Evolutionary conservation across 1,284 basidiomycete genomes (phyloP).

Genomic region (Ganoderma multipileum): DNA sequence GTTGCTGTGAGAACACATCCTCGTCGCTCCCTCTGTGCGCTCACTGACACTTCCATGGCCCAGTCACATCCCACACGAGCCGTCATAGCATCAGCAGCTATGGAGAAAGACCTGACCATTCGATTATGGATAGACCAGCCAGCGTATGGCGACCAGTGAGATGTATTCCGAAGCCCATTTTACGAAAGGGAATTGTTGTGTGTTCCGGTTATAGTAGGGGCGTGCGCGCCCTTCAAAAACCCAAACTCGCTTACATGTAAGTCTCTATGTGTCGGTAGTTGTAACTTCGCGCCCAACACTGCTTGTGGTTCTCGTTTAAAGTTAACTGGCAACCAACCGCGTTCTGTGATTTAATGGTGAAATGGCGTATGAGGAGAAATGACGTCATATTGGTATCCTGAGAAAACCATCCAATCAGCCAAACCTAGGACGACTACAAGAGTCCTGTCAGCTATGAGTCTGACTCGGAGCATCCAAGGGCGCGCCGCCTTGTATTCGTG

Average conservation of each 20-base stretch:
- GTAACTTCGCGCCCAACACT: not conserved
- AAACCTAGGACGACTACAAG: too few species aligned
- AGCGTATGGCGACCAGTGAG: not conserved
- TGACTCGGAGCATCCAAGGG: too few species aligned
- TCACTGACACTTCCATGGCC: not conserved
- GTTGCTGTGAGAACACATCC: conserved; percentile 62
- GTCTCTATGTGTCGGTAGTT: not conserved
- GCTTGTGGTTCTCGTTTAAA: not conserved
- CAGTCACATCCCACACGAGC: conserved; percentile 76
- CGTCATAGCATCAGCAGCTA: conserved; percentile 82
- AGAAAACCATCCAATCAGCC: too few species aligned
- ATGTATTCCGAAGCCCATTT: not conserved
- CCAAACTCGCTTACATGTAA: not conserved
- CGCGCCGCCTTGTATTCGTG: not conserved
- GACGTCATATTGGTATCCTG: too few species aligned
- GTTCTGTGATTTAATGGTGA: too few species aligned
- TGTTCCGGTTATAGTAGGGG: too few species aligned
- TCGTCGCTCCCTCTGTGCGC: conserved; percentile 3
- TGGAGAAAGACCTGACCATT: conserved; percentile 86
- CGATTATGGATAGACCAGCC: conserved; percentile 72
- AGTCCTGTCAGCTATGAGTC: too few species aligned
- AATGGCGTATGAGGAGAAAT: too few species aligned
- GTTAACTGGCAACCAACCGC: too few species aligned
- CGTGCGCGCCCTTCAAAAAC: too few species aligned
- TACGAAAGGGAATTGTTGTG: too few species aligned